Evolutionary conservation across 768 basidiomycete species (phyloP), one percentile per base, ranked within the genome.

Genomic region (Leccinum obscurum): DNA sequence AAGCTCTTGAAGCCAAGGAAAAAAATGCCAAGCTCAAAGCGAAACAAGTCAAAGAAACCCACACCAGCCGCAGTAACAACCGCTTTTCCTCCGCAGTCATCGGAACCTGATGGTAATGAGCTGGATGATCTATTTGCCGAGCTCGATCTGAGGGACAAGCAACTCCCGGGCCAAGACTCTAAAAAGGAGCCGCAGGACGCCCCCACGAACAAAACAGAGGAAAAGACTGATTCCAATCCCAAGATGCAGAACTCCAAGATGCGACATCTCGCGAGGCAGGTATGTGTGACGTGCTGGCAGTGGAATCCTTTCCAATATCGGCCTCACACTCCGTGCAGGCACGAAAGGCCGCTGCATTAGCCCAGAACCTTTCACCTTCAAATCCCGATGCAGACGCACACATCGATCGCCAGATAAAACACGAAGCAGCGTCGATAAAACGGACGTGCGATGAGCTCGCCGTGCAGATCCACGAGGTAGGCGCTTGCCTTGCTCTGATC

Each of bases 101-200:
- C 77, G 32, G 66, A 76, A 1, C 61, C 64, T 20, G 39, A 41
- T 41, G 80, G 82, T 48, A 83, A 88, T 57, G 82, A 82, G 10
- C 79, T 93, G 52, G 83, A 92, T 64, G 87, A 91, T 66, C 83
- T 95, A 1, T 73, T 94, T 52, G 82, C 85, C 7, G 88, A 92
- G 70, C 84, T 95, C 28, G 90, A 92, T 66, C 83, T 84, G 7
- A 77, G 80, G 63, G 81, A 91, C 64, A 64, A 77, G 53, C 72
- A 76, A 48, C 78, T 81, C 1, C 34, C 34, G 34, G 34, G 11
- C 34, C 81, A 82, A 66, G 83, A 84, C 69, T 78, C 85, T 13
- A 80, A 80, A 10, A 68, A 71, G 32, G 76, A 84, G 9, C 69
- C 84, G 55, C 69, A 80, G 52, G 64, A 76, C 53, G 61, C 77